Evolutionary conservation across 2,329 filamentous ascomycete genomes (phyloP).

Genomic region (Cercospora janseana): DNA sequence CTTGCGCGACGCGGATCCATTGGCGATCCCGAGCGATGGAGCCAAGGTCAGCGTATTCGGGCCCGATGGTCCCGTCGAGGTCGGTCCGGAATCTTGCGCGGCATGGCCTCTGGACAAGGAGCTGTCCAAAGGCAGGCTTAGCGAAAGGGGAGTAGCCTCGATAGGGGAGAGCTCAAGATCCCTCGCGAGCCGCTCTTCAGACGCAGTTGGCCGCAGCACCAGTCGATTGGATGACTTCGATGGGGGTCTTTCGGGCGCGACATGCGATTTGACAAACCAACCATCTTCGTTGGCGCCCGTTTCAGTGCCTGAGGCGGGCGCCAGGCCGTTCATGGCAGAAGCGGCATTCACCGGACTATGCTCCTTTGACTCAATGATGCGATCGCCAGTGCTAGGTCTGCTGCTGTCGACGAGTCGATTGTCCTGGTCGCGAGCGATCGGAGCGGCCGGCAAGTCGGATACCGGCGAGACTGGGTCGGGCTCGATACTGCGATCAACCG

Average conservation of each 20-base stretch:
- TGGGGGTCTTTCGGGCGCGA: conserved; percentile 22
- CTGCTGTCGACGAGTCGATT: conserved; percentile 21
- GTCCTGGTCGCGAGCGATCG: conserved; percentile 4
- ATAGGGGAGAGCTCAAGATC: conserved; percentile 17
- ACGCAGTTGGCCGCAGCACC: conserved; percentile 36
- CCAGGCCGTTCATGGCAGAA: conserved; percentile 31
- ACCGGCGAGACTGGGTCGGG: conserved; percentile 30
- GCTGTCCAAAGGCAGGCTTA: conserved; percentile 14
- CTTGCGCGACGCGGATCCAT: conserved; percentile 41
- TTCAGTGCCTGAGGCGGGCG: conserved; percentile 27
- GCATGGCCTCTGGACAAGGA: not conserved
- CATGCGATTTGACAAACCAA: conserved; percentile 27
- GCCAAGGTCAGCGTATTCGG: conserved; percentile 27
- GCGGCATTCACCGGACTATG: conserved; percentile 14
- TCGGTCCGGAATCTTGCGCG: not conserved
- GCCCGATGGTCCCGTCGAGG: not conserved
- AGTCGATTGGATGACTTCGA: conserved; percentile 29
- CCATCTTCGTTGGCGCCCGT: conserved; percentile 29
- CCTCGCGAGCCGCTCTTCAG: conserved; percentile 29
- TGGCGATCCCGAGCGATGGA: conserved; percentile 49
- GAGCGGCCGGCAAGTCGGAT: conserved; percentile 23
- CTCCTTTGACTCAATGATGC: conserved; percentile 28
- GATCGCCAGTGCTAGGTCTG: conserved; percentile 35
- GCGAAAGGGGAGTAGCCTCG: conserved; percentile 10
- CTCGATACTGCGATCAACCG: conserved; percentile 24